A percentile compares a stretch with the other conserved stretches of the same genome.
phyloP scores from a whole-genome alignment of 106 monocot genomes.

The Triglochin maritima region DNA sequence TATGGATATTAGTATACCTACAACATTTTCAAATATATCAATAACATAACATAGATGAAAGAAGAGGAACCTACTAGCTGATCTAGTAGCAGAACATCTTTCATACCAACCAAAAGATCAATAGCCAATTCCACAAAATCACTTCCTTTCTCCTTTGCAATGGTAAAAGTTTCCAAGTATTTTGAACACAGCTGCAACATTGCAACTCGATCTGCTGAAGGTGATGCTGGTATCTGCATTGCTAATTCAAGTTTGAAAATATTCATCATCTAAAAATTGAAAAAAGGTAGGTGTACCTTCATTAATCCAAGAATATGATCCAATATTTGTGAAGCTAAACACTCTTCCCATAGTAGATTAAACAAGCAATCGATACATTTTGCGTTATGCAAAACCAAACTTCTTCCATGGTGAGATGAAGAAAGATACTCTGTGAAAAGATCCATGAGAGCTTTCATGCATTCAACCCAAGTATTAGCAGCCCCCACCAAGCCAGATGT shows the following conservation, averaged over 20 bases:
- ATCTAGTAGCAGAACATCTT: conserved; percentile 68
- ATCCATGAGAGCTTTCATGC: conserved; percentile 55
- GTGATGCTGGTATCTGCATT: conserved; percentile 52
- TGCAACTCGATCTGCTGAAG: conserved; percentile 49
- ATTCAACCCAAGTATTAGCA: conserved; percentile 24
- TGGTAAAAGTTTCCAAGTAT: conserved; percentile 81
- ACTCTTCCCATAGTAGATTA: conserved; percentile 82
- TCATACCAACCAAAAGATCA: conserved; percentile 75
- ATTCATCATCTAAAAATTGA: not conserved
- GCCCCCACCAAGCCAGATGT: conserved; percentile 6
- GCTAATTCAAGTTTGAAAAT: not conserved
- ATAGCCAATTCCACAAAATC: conserved; percentile 67
- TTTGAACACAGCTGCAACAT: conserved; percentile 78
- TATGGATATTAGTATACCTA: not conserved
- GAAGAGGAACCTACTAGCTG: conserved; percentile 28
- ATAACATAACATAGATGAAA: not conserved
- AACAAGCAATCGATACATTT: conserved; percentile 85
- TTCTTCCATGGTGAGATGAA: conserved; percentile 44
- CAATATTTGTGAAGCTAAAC: conserved; percentile 39
- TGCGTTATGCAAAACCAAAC: conserved; percentile 48
- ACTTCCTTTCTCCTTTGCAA: conserved; percentile 65
- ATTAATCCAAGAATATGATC: conserved; percentile 66
- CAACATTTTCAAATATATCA: not conserved
- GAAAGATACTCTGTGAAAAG: conserved; percentile 69
- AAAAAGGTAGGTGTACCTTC: conserved; percentile 31